A percentile compares a stretch with the other conserved stretches of the same genome.
phyloP scores from a whole-genome alignment of 148 eudicot species.

The Nepenthes mirabilis region DNA sequence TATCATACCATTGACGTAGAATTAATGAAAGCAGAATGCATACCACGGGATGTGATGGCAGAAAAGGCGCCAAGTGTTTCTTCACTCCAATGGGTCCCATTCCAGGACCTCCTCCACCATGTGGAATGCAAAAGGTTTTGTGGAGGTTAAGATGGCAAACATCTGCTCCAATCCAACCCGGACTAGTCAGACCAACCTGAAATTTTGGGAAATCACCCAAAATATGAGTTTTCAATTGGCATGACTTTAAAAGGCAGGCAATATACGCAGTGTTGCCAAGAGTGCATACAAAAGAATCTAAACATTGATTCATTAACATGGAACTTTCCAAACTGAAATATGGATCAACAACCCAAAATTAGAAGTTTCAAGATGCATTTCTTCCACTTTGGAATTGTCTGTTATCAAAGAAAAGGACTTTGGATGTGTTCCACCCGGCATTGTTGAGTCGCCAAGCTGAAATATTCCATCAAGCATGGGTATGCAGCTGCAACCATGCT shows the following conservation, averaged over 20 bases:
- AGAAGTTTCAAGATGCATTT: too few relatives aligned
- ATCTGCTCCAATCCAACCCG: slow-evolving; percentile 95
- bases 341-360: too few relatives aligned
- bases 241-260: background rate
- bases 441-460: too few relatives aligned
- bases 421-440: too few relatives aligned
- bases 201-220: slow-evolving; percentile 1
- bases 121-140: slow-evolving; percentile 98
- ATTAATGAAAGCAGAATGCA: background rate
- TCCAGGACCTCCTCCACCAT: slow-evolving; percentile 99
- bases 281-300: background rate
- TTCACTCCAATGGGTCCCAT: slow-evolving; percentile 99
- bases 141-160: slow-evolving; percentile 99
- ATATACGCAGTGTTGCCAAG: too few relatives aligned
- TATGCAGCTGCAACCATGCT: too few relatives aligned
- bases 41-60: slow-evolving; percentile 99
- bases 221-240: background rate
- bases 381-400: too few relatives aligned
- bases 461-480: too few relatives aligned
- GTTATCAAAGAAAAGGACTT: too few relatives aligned
- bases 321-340: too few relatives aligned
- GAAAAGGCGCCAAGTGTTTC: slow-evolving; percentile 90
- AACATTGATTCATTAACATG: background rate
- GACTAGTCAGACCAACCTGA: slow-evolving; percentile 98
- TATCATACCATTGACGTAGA: background rate